Conservation (phyloP, 1,284 basidiomycete species). For the Moniliella sp. region DNA sequence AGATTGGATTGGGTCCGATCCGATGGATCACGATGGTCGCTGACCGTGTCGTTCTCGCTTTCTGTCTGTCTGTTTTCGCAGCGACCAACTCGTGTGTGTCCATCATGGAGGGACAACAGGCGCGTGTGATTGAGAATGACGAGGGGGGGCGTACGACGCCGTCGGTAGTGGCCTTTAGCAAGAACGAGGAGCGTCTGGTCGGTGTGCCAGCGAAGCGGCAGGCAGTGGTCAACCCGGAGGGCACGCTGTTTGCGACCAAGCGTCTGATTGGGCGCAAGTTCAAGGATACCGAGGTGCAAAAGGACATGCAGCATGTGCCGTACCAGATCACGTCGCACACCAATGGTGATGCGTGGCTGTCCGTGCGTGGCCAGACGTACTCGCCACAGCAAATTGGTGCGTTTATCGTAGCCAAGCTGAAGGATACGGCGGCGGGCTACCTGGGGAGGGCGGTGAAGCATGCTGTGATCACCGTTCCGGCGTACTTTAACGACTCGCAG, state of each 20-base stretch:
- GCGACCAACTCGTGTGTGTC: constrained; percentile 33
- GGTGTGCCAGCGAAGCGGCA: constrained; percentile 92
- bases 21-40: no score
- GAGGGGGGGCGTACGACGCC: constrained; percentile 95
- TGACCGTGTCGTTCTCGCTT: no score
- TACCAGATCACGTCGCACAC: constrained; percentile 55
- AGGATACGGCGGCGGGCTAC: constrained; percentile 75
- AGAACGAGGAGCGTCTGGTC: constrained; percentile 50
- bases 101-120: constrained; percentile 62
- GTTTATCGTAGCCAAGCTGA: constrained; percentile 79
- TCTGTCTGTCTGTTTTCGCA: no score
- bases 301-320: constrained; percentile 49
- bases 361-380: constrained; percentile 46
- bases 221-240: constrained; percentile 72
- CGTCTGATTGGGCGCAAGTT: constrained; percentile 85
- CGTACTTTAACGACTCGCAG: constrained; percentile 98
- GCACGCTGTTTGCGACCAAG: constrained; percentile 53
- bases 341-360: constrained; percentile 50
- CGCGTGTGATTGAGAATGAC: constrained; percentile 83
- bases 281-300: constrained; percentile 72
- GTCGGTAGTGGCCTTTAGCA: constrained; percentile 90
- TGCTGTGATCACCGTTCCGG: constrained; percentile 77
- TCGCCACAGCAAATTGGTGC: constrained; percentile 48
- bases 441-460: constrained; percentile 81
- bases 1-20: no score